Evolutionary conservation across 306 rosid species (phyloP), one percentile per base, ranked within the genome.

Genomic region (Castanea crenata): DNA sequence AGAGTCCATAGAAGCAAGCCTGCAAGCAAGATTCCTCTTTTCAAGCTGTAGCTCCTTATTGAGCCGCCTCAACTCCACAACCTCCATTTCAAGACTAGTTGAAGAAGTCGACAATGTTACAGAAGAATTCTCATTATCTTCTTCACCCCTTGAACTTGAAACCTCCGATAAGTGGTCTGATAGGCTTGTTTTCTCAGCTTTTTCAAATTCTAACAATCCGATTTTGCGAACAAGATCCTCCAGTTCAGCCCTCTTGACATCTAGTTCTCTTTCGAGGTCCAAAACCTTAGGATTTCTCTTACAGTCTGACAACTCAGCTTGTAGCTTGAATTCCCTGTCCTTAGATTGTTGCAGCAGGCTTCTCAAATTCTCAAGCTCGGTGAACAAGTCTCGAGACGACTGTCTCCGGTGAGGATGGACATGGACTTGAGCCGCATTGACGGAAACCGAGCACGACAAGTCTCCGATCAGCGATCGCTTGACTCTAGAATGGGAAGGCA

Each of bases 31-130:
- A 71, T 84, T 91, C 76, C 99, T 87, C 88, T 94, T 94, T 86
- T 92, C 92, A 81, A 94, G 88, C 87, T 94, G 99, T 16, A 94
- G 88, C 87, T 94, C 99, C 89, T 91, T 94, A 77, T 92, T 94
- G 71, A 94, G 58, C 25, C 99, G 86, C 85, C 97, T 91, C 89
- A 94, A 78, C 77, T 94, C 97, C 25, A 94, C 91, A 78, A 94
- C 94, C 62, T 94, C 98, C 64, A 94, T 87, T 78, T 94, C 98
- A 75, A 85, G 87, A 74, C 83, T 85, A 68, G 83, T 84, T 11
- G 86, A 67, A 0, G 86, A 65, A 0, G 80, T 69, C 19, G 56
- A 29, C 31, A 41, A 38, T 73, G 69, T 25, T 21, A 41, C 35
- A 3, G 73, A 67, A 57, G 74, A 71, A 63, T 76, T 52, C 49